Base-by-base conservation (phyloP, 139 green algal genomes). In the Chlamydomonas sp. region DNA sequence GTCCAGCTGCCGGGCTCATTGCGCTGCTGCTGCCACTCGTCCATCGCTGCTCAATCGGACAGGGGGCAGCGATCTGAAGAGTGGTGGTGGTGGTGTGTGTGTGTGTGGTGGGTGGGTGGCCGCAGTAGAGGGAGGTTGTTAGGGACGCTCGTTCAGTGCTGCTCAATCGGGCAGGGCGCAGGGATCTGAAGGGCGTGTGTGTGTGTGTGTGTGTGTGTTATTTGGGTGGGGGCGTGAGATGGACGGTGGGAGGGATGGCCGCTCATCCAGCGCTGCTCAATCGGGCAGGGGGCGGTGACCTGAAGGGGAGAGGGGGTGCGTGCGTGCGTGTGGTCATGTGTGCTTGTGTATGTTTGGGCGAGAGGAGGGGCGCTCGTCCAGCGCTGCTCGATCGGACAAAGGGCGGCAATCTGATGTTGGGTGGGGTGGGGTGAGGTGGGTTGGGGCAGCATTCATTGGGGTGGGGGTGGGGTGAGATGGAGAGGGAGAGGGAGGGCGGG, bases 41-140 rank as follows among this genome's bases (percentile, higher is more conserved):
- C 94, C 92, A 99, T 28, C 94, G 85, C 88, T 98, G 92, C 85
- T 99, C 94, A 39, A 99, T 96, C 35, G 94, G 94, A 0, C 85
- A 78, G 31, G 82, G 91, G 0, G 94, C 94, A 5, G 92, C 70
- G 5, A 97, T 83, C 5, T 79, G 39, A 5, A n/a, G 1, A 28
- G 22, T 35, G 28, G 8, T 31, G 29, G 48, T 1, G 35, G 48
- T 22, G 54, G 54, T 16, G 22, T 22, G 54, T 63, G 54, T 35
- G 22, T 54, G 43, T 54, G 43, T 20, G 20, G 43, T 54, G 20
- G 13, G 43, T 26, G 43, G 43, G 43, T 54, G 43, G 43, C 20
- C 16, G 13, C 16, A n/a, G n/a, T n/a, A 54, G 43, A 20, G 43
- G 13, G 43, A 26, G 16, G 0, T 78, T 81, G 43, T 60, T 64